Conservation (phyloP, 2,329 filamentous ascomycete species). For the Aspergillus proliferans region DNA sequence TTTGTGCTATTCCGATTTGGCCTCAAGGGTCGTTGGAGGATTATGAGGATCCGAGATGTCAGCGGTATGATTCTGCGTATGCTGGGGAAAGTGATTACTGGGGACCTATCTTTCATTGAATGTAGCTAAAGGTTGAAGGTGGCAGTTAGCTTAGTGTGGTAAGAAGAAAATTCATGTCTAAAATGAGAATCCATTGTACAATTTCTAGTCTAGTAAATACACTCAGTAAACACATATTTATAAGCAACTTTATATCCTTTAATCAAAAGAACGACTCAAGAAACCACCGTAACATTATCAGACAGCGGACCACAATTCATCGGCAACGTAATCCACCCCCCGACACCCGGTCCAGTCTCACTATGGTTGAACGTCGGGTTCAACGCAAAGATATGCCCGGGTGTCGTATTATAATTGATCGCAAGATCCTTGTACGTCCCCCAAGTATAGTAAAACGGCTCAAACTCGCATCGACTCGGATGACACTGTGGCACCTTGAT, state of each 20-base stretch:
- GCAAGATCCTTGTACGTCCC: constrained; percentile 12
- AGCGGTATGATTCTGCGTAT: background rate
- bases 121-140: too few relatives aligned
- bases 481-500: constrained; percentile 9
- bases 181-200: background rate
- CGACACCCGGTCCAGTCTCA: constrained; percentile 1
- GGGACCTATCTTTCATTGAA: background rate
- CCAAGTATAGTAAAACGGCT: constrained; percentile 6
- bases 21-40: constrained; percentile 49
- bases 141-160: too few relatives aligned
- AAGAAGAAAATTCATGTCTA: too few relatives aligned
- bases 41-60: constrained; percentile 42
- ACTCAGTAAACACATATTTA: background rate
- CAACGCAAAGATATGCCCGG: constrained; percentile 9
- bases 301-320: constrained; percentile 1
- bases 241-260: background rate
- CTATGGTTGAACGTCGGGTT: constrained; percentile 10
- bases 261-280: background rate
- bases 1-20: constrained; percentile 56
- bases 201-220: background rate
- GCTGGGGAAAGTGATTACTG: background rate
- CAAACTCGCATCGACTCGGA: constrained; percentile 5
- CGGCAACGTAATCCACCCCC: constrained; percentile 6
- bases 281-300: constrained; percentile 1
- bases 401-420: constrained; percentile 5